A percentile compares a stretch with the other conserved stretches of the same genome.
These are phyloP conservation scores for Cladosporium sp. DNA, from an alignment of 2,329 filamentous ascomycete species.

Conservation along the genomic window DNA sequence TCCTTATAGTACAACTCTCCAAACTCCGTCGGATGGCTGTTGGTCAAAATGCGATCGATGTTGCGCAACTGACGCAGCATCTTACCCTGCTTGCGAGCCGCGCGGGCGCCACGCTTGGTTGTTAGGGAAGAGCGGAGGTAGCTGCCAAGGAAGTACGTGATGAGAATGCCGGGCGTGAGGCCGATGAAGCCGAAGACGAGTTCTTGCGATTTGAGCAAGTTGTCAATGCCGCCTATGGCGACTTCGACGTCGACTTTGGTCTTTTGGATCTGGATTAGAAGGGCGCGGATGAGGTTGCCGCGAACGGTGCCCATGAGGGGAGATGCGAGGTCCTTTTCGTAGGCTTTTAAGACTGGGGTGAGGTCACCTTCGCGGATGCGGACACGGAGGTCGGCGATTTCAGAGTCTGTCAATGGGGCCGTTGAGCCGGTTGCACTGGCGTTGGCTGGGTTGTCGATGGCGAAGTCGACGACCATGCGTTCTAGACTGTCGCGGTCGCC, in stretches of 20 bases:
- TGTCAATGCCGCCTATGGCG: conserved; percentile 92
- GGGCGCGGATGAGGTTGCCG: conserved; percentile 81
- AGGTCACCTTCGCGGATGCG: conserved; percentile 90
- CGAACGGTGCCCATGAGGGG: conserved; percentile 78
- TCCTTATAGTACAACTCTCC: conserved; percentile 85
- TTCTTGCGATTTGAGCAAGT: conserved; percentile 91
- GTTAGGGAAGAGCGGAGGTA: conserved; percentile 70
- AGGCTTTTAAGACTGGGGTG: conserved; percentile 84
- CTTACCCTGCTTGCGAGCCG: conserved; percentile 62
- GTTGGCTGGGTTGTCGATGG: conserved; percentile 70
- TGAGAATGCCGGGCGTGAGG: conserved; percentile 85
- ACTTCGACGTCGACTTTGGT: conserved; percentile 98
- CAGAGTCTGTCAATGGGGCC: conserved; percentile 54
- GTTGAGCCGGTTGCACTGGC: conserved; percentile 39
- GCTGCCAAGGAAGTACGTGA: conserved; percentile 68
- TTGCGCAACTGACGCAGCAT: conserved; percentile 78
- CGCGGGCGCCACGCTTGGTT: conserved; percentile 63
- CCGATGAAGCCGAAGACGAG: conserved; percentile 97
- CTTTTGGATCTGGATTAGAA: conserved; percentile 96
- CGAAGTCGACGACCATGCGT: conserved; percentile 97
- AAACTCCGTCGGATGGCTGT: conserved; percentile 58
- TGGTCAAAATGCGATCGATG: conserved; percentile 65
- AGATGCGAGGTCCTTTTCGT: conserved; percentile 79
- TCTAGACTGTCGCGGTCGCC: conserved; percentile 89
- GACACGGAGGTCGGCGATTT: conserved; percentile 69